Evolutionary conservation across 2,329 filamentous ascomycete species (phyloP), one percentile per base, ranked within the genome.

Genomic region (Arthrobotrys entomopaga): DNA sequence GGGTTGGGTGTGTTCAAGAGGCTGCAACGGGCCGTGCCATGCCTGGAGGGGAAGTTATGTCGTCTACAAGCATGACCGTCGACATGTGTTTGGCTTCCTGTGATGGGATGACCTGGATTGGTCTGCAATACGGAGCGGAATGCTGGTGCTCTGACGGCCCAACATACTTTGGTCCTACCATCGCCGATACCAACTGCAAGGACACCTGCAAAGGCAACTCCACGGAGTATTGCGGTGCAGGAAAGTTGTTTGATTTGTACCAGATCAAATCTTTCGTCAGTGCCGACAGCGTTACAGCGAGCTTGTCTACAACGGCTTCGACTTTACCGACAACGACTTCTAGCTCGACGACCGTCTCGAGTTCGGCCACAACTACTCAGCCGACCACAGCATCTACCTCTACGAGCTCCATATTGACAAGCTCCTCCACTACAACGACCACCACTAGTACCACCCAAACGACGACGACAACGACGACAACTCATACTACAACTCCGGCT

Each of bases 1-100:
- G 79, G 65, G 77, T 79, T 58, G 56, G 56, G 4, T 59, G 56
- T 48, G 38, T 46, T 8, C 11, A 13, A 10, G 56, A 59, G 19
- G 8, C 56, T 7, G 38, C 16, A n/a, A 48, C 16, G 2, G 56
- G 16, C 4, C 56, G 56, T 20, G 56, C 56, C 46, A 59, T 59
- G 56, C 38, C 56, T 2, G 56, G 56, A 19, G 59, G 57, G 10
- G 57, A 65, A 53, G 29, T 29, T 8, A n/a, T 67, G 6, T 40
- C 43, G 7, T 22, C 57, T 1, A n/a, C 56, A 19, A 50, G 57
- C 10, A 76, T 75, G 74, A 56, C 64, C 34, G 58, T 76, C 15
- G 38, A 50, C 10, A 74, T 59, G 48, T 76, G 74, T 26, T 20
- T 74, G n/a, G 16, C 49, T 0, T 49, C 48, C 29, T 74, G 69